A percentile compares a stretch with the other conserved stretches of the same genome.
Conservation (phyloP, 108 stramenopile genomes). For the Conticribra guillardii region DNA sequence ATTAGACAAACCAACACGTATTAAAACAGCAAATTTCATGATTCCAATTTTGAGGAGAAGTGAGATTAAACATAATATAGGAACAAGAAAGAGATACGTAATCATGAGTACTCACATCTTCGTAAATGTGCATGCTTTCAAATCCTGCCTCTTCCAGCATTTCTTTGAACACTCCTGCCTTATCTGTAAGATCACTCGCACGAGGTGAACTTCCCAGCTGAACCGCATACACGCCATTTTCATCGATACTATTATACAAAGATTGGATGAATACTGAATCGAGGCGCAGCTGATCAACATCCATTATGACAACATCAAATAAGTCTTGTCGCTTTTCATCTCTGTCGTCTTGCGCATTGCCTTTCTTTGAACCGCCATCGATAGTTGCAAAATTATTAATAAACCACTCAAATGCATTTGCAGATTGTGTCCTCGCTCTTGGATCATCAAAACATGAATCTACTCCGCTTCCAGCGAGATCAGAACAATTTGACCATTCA, state of each 20-base stretch:
- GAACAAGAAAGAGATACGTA: no score
- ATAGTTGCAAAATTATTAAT: conserved; percentile 36
- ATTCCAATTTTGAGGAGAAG: no score
- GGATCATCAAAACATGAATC: conserved; percentile 76
- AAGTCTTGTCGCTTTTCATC: background rate
- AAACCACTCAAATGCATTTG: conserved; percentile 74
- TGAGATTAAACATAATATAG: no score
- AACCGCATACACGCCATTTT: conserved; percentile 28
- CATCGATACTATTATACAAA: conserved; percentile 25
- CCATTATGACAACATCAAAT: conserved; percentile 38
- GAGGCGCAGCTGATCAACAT: background rate
- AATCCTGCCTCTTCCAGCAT: conserved; percentile 30
- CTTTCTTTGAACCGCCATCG: background rate
- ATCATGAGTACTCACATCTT: conserved; percentile 34
- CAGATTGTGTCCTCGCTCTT: conserved; percentile 30
- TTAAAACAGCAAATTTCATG: background rate
- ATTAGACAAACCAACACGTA: background rate
- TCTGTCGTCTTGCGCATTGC: background rate
- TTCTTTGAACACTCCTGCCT: background rate
- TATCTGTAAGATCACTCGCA: conserved; percentile 12
- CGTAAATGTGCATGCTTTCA: conserved; percentile 43
- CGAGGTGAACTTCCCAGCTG: conserved; percentile 13
- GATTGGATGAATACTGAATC: conserved; percentile 18
- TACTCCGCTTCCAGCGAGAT: conserved; percentile 32
- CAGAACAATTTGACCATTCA: conserved; percentile 62